phyloP scores from a whole-genome alignment of 768 basidiomycete species.

The Russula ochroleuca region DNA sequence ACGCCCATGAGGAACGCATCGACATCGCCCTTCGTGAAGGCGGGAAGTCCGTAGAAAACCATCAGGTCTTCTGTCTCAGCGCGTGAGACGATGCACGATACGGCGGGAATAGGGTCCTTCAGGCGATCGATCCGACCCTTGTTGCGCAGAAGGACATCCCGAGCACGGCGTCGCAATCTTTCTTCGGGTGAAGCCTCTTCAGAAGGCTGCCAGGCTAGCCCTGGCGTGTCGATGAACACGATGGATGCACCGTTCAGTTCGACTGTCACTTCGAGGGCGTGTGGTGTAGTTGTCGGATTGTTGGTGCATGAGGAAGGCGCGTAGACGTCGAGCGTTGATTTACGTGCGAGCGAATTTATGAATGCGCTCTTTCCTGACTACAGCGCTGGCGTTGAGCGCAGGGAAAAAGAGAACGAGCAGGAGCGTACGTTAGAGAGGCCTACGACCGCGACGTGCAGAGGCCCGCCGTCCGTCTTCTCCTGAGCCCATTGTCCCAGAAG shows the following conservation, averaged over 20 bases:
- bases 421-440: constrained; percentile 75
- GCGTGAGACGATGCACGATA: constrained; percentile 61
- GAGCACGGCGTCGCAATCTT: constrained; percentile 41
- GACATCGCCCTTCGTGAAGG: constrained; percentile 63
- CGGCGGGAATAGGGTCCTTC: constrained; percentile 64
- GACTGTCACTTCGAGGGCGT: constrained; percentile 57
- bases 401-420: background rate
- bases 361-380: constrained; percentile 83
- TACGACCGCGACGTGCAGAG: constrained; percentile 69
- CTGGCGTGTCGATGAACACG: constrained; percentile 82
- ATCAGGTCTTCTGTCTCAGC: constrained; percentile 79
- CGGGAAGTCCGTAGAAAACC: constrained; percentile 81
- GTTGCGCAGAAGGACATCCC: constrained; percentile 74
- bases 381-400: constrained; percentile 9
- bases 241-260: constrained; percentile 49
- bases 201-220: constrained; percentile 54
- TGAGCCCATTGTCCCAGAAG: constrained; percentile 46
- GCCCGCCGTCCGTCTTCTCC: constrained; percentile 45
- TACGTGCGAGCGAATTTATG: constrained; percentile 69
- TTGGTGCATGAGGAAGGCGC: constrained; percentile 42
- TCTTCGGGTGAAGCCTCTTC: constrained; percentile 40
- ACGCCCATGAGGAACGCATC: constrained; percentile 72
- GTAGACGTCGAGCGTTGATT: constrained; percentile 54
- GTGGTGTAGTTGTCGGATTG: constrained; percentile 68
- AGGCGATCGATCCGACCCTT: constrained; percentile 80